A percentile compares a stretch with the other conserved stretches of the same genome.
Evolutionary conservation across 495 filamentous ascomycete species (phyloP).

Genomic region (Neurospora tetrasperma): DNA sequence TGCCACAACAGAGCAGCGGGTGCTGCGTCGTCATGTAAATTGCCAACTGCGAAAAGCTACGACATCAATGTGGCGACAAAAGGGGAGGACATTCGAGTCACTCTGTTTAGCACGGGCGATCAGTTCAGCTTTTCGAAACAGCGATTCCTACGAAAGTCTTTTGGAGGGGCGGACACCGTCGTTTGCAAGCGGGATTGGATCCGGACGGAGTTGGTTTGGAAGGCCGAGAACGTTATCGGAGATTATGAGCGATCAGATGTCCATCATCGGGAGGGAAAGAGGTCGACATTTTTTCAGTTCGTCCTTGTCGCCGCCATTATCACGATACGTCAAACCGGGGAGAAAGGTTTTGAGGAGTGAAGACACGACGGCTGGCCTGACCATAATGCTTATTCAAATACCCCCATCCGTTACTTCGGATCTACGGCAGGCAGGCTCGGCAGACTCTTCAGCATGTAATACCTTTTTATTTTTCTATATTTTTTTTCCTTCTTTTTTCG

Average conservation of each 20-base stretch:
- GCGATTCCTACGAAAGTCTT: background rate
- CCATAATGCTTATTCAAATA: slow-evolving; percentile 37
- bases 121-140: background rate
- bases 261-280: background rate
- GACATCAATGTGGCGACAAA: background rate
- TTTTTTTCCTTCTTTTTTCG: slow-evolving; percentile 21
- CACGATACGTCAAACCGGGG: background rate
- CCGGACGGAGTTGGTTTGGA: background rate
- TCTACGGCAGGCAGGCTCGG: slow-evolving; percentile 15
- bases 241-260: background rate
- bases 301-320: background rate
- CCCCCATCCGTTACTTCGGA: slow-evolving; percentile 25
- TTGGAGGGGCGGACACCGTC: background rate
- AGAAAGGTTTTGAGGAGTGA: slow-evolving; percentile 8
- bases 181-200: background rate
- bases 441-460: slow-evolving; percentile 41
- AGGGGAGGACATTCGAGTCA: background rate
- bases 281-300: background rate
- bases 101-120: background rate
- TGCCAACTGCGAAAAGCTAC: background rate
- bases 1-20: slow-evolving; percentile 76
- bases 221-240: background rate
- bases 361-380: slow-evolving; percentile 24
- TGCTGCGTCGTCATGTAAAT: slow-evolving; percentile 90
- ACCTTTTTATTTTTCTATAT: slow-evolving; percentile 31